Conservation (phyloP, 176 grass and related monocot genomes). For the Carex littledalei region DNA sequence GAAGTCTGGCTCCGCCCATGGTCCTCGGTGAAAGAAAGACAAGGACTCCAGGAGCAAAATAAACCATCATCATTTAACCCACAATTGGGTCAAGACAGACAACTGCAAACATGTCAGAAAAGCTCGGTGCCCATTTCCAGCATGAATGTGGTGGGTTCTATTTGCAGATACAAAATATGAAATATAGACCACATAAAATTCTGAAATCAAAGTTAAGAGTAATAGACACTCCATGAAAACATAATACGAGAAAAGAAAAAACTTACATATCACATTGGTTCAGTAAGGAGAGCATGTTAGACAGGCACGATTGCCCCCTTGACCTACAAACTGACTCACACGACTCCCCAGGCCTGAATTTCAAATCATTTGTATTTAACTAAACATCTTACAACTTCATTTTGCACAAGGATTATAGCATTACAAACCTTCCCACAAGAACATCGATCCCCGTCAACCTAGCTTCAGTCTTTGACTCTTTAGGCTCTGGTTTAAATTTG, state of each 20-base stretch:
- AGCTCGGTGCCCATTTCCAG: neutral
- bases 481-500: constrained; percentile 39
- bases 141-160: neutral
- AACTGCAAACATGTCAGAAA: neutral
- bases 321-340: constrained; percentile 61
- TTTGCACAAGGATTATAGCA: constrained; percentile 22
- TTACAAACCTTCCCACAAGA: constrained; percentile 61
- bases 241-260: neutral
- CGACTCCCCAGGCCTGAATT: constrained; percentile 65
- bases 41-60: neutral
- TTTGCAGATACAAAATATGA: neutral
- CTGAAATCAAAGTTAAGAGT: neutral
- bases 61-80: neutral
- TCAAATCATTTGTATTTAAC: constrained; percentile 21
- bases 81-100: neutral
- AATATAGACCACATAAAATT: neutral
- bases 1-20: too few relatives aligned
- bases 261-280: constrained; percentile 95
- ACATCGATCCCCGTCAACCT: constrained; percentile 68
- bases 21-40: neutral
- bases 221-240: neutral
- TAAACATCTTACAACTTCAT: constrained; percentile 7
- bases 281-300: constrained; percentile 54
- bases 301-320: constrained; percentile 79
- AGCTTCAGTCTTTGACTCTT: constrained; percentile 44